Percentiles rank a stretch among this genome's conserved stretches.
Conservation (phyloP, 2,329 filamentous ascomycete genomes). For the Pyrenophora tritici-repentis region DNA sequence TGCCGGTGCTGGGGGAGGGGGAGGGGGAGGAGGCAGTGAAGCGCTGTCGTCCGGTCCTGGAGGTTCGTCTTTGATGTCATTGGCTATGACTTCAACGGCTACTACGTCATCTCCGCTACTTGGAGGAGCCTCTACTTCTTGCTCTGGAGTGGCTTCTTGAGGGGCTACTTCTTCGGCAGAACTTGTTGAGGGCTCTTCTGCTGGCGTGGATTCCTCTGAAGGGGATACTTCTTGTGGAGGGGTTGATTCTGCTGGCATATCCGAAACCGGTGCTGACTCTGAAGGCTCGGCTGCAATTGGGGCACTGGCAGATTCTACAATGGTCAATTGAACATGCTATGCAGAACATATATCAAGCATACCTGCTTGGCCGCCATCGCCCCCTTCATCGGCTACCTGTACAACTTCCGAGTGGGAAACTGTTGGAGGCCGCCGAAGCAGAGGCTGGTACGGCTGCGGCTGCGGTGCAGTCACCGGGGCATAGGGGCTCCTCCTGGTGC, state of each 20-base stretch:
- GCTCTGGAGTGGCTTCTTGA: slow-evolving; percentile 6
- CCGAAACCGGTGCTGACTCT: neutral
- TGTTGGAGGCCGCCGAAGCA: slow-evolving; percentile 29
- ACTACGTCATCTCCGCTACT: slow-evolving; percentile 14
- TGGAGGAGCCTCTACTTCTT: slow-evolving; percentile 6
- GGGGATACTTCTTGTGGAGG: slow-evolving; percentile 16
- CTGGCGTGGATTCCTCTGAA: slow-evolving; percentile 4
- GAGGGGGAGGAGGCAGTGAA: slow-evolving; percentile 6
- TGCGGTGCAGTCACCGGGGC: slow-evolving; percentile 14
- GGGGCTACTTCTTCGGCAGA: slow-evolving; percentile 7
- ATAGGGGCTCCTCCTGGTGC: slow-evolving; percentile 25
- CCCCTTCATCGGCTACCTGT: slow-evolving; percentile 27
- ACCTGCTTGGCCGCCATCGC: slow-evolving; percentile 23
- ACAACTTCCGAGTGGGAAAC: slow-evolving; percentile 33
- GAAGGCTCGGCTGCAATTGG: slow-evolving; percentile 24
- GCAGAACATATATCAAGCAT: slow-evolving; percentile 11
- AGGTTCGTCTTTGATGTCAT: slow-evolving; percentile 35
- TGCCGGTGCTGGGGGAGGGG: slow-evolving; percentile 16
- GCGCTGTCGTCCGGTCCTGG: slow-evolving; percentile 16
- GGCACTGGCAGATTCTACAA: slow-evolving; percentile 28
- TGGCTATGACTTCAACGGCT: slow-evolving; percentile 19
- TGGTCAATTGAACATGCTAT: slow-evolving; percentile 22
- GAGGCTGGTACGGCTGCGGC: slow-evolving; percentile 18
- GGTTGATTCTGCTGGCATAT: slow-evolving; percentile 11
- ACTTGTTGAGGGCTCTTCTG: slow-evolving; percentile 4